Percentiles rank a stretch among this genome's conserved stretches.
Conservation (phyloP, 306 rosid species). For the Malus asiatica region DNA sequence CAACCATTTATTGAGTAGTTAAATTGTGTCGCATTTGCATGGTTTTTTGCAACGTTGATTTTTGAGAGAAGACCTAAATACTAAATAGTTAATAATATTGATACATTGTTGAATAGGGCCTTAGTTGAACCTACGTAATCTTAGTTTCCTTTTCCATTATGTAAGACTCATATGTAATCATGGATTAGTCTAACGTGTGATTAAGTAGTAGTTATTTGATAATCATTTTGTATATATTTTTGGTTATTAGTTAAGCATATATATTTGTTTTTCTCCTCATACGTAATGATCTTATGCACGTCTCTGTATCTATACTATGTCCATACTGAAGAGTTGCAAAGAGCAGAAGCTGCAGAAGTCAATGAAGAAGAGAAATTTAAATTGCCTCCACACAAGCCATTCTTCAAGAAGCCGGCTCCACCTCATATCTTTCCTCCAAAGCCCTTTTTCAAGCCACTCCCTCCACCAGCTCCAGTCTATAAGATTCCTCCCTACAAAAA, state of each 20-base stretch:
- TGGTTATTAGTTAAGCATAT: background rate
- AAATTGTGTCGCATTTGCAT: no score
- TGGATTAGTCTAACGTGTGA: no score
- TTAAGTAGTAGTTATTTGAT: no score
- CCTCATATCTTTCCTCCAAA: background rate
- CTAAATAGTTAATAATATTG: no score
- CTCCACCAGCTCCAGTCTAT: background rate
- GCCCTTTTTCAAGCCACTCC: conserved; percentile 7
- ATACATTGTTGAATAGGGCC: no score
- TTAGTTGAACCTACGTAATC: no score
- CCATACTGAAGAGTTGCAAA: background rate
- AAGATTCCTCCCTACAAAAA: conserved; percentile 13
- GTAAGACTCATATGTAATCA: no score
- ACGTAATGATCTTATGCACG: background rate
- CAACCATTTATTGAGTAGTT: no score
- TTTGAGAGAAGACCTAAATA: no score
- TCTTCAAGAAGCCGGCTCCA: background rate
- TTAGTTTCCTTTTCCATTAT: background rate
- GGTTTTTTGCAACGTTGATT: background rate
- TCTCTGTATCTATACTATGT: background rate
- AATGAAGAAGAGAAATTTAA: background rate
- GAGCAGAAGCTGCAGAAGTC: background rate
- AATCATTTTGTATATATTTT: background rate
- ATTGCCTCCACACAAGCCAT: no score
- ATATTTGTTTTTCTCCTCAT: background rate